These are phyloP conservation scores for Russula emetica DNA, from an alignment of 768 basidiomycete genomes.

Conservation along the genomic window DNA sequence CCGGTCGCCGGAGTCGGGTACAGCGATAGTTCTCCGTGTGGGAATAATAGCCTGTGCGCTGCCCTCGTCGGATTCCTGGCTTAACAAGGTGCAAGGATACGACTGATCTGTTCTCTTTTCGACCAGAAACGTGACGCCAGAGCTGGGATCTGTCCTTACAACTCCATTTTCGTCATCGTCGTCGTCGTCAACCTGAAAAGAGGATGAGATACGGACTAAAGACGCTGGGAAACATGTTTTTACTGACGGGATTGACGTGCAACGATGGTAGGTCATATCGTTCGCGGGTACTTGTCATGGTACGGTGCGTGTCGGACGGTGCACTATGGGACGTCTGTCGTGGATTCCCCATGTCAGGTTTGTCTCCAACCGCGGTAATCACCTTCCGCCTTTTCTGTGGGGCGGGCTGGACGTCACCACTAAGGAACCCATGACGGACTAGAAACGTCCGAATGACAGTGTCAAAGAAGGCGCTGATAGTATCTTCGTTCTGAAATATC, in stretches of 20 bases:
- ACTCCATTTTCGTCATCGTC: slow-evolving; percentile 35
- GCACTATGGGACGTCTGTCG: neutral
- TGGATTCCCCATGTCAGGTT: neutral
- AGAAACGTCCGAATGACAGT: slow-evolving; percentile 61
- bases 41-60: slow-evolving; percentile 27
- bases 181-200: slow-evolving; percentile 1
- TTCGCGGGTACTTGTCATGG: neutral
- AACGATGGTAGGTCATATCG: neutral
- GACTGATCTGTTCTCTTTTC: slow-evolving; percentile 72
- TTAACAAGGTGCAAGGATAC: slow-evolving; percentile 35
- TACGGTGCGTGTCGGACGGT: neutral
- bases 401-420: slow-evolving; percentile 33
- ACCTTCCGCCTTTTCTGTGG: slow-evolving; percentile 53
- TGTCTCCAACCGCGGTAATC: neutral
- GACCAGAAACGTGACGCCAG: slow-evolving; percentile 54
- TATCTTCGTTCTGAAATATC: slow-evolving; percentile 50
- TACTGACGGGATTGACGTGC: slow-evolving; percentile 12
- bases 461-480: slow-evolving; percentile 52
- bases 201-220: neutral
- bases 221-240: neutral
- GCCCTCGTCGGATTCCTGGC: slow-evolving; percentile 10
- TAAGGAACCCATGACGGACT: slow-evolving; percentile 53
- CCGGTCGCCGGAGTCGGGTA: neutral
- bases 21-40: slow-evolving; percentile 27
- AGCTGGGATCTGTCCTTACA: slow-evolving; percentile 61